Percentiles rank a stretch among this genome's conserved stretches.
phyloP scores from a whole-genome alignment of 768 basidiomycete genomes.

The Suillus spraguei region DNA sequence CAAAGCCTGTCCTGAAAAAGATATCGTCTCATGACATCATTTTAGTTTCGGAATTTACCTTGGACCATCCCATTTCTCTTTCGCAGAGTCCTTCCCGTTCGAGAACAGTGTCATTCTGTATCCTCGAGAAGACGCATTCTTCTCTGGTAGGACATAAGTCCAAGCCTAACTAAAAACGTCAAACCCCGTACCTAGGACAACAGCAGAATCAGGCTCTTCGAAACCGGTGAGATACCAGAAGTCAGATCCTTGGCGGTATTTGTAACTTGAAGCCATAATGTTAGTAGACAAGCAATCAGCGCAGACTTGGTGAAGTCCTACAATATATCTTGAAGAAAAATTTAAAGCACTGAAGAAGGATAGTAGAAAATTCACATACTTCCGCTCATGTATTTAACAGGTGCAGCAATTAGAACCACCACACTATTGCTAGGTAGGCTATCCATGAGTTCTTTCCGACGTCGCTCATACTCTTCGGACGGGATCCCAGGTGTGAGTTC shows the following conservation, averaged over 20 bases:
- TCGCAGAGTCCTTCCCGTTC: conserved; percentile 66
- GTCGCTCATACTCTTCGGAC: conserved; percentile 70
- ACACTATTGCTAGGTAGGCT: conserved; percentile 69
- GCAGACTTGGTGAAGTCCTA: conserved; percentile 41
- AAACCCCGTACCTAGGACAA: conserved; percentile 67
- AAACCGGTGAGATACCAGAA: conserved; percentile 98
- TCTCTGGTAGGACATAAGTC: conserved; percentile 49
- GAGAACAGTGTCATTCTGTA: conserved; percentile 90
- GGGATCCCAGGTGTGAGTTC: conserved; percentile 88
- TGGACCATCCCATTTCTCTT: conserved; percentile 94
- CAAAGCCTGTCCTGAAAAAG: conserved; percentile 59
- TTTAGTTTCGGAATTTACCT: conserved; percentile 36
- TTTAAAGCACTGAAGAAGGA: conserved; percentile 15
- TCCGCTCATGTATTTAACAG: conserved; percentile 83
- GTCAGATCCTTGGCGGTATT: conserved; percentile 90
- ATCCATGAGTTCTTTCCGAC: conserved; percentile 73
- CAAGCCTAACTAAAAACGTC: neutral
- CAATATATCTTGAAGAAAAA: conserved; percentile 64
- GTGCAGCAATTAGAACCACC: conserved; percentile 77
- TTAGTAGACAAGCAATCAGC: conserved; percentile 8
- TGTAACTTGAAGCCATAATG: conserved; percentile 64
- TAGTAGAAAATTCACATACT: conserved; percentile 49
- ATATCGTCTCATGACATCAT: conserved; percentile 10
- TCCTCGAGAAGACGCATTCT: conserved; percentile 67
- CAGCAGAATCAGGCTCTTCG: conserved; percentile 87